Evolutionary conservation across 176 grass and related monocot genomes (phyloP), one percentile per base, ranked within the genome.

Genomic region (Hyparrhenia diplandra): DNA sequence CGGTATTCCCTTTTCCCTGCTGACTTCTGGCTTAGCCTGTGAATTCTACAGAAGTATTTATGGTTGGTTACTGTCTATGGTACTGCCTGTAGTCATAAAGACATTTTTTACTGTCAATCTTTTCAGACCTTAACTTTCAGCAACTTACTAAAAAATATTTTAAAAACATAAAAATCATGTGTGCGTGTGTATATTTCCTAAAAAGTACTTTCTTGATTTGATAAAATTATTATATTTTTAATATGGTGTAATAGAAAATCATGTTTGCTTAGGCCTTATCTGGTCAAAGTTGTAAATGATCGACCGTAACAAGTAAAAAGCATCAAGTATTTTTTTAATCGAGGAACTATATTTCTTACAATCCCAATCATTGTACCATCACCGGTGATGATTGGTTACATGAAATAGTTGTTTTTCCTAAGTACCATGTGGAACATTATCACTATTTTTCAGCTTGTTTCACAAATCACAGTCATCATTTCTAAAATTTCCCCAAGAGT

Each of bases 1-100:
- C 63, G 89, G 94, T 97, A 97, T 66, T 72, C 16, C 29, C 61
- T 84, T 83, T 77, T 36, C 67, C 64, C 70, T 74, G 62, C 25
- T 17, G 39, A 18, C 41, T 79, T 67, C 23, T 82, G 43, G 67
- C 10, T 42, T 84, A 30, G 41, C 18, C 32, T 74, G 42, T 45
- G 46, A 65, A 51, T 61, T 32, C 10, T 69, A 3, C 67, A 58
- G 10, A 35, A 17, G 16, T 63, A 83, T 27, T 83, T 63, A 34
- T 62, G 51, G 5, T 37, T 66, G 23, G 11, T 79, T 69, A 11
- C 55, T 23, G 29, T 78, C 54, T 76, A 58, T 58, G 54, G 2
- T 24, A 58, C 54, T 54, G 51, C 18, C 51, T 21, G 18, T 54
- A 54, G 51, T 54, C 18, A 54, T 21, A 8, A 54, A 55, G 6